Evolutionary conservation across 306 rosid genomes (phyloP).

Genomic region (Acacia acuminata): DNA sequence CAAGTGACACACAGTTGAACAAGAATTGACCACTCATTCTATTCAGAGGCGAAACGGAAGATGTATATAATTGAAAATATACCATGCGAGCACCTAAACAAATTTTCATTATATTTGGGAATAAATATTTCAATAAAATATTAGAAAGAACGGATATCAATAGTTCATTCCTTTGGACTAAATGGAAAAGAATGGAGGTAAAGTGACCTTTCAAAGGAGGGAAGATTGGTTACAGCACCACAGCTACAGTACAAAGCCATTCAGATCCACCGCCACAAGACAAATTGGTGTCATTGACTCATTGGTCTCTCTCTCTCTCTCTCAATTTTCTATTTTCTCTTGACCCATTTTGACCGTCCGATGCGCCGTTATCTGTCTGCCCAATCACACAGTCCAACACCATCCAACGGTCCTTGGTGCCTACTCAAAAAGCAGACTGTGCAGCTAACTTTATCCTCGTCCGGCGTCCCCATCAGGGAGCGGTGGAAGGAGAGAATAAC

Average conservation of each 20-base stretch:
- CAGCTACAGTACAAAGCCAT: not conserved
- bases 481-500: not conserved
- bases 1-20: too few relatives aligned
- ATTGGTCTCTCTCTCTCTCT: not conserved
- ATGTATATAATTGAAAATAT: too few relatives aligned
- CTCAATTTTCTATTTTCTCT: not conserved
- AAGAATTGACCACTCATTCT: too few relatives aligned
- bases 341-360: not conserved
- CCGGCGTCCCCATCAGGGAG: not conserved
- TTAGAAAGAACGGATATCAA: too few relatives aligned
- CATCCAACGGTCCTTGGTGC: constrained; percentile 20
- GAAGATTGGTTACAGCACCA: not conserved
- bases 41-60: too few relatives aligned
- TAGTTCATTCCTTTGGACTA: too few relatives aligned
- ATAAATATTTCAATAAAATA: too few relatives aligned
- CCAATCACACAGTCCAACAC: not conserved
- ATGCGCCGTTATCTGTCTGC: not conserved
- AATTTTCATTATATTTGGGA: too few relatives aligned
- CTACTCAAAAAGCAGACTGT: not conserved
- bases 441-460: not conserved
- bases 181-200: not conserved
- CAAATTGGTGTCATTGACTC: too few relatives aligned
- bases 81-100: too few relatives aligned
- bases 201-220: constrained; percentile 29
- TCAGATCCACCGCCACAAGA: constrained; percentile 9